phyloP scores from a whole-genome alignment of 495 filamentous ascomycete species.

The Terfezia boudieri region DNA sequence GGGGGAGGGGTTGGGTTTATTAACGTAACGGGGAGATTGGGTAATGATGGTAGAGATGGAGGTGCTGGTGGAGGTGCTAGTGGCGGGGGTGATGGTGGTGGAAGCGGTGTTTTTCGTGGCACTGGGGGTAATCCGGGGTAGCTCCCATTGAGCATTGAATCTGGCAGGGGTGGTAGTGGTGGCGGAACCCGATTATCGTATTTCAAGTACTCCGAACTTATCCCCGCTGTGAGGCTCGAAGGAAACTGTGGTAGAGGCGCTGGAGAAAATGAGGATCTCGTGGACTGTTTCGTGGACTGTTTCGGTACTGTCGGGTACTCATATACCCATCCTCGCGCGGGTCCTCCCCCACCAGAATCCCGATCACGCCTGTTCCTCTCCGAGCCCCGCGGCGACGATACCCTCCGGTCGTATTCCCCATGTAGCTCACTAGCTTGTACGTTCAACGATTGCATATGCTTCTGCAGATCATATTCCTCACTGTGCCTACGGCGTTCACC shows the following conservation, averaged over 20 bases:
- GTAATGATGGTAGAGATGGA: conserved; percentile 3
- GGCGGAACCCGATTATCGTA: not conserved
- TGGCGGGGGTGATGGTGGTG: conserved; percentile 18
- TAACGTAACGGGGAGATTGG: conserved; percentile 18
- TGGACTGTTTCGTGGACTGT: not conserved
- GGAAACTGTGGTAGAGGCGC: not conserved
- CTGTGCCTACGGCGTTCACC: conserved; percentile 1
- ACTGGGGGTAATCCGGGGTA: not conserved
- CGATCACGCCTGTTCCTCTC: not conserved
- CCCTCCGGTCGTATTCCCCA: not conserved
- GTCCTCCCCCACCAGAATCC: conserved; percentile 5
- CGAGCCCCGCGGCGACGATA: not conserved
- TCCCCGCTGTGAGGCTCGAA: no score
- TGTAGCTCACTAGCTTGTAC: not conserved
- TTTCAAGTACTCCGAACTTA: no score
- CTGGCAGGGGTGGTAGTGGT: conserved; percentile 1
- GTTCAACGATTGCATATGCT: not conserved
- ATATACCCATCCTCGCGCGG: conserved; percentile 4
- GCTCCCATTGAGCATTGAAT: not conserved
- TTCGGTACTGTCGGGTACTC: not conserved
- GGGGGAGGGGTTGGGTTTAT: conserved; percentile 12
- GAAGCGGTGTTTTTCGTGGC: conserved; percentile 6
- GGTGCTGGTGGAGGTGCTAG: conserved; percentile 13
- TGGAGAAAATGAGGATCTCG: not conserved
- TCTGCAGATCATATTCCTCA: conserved; percentile 2